Conservation (phyloP, 164 flowering plant genomes). For the Chloranthus sessilifolius region DNA sequence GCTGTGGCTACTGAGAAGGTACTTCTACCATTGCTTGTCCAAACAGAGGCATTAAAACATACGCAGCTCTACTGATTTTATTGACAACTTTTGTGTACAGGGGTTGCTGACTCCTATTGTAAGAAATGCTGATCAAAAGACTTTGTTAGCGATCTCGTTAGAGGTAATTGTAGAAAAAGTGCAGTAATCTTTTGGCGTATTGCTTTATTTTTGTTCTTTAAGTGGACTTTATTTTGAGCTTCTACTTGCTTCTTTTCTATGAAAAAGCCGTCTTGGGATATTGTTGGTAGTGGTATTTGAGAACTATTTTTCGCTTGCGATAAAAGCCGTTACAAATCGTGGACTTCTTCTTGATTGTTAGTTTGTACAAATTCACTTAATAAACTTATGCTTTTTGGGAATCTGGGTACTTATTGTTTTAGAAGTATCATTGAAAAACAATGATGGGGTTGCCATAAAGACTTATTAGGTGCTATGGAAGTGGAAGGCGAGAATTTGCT, state of each 20-base stretch:
- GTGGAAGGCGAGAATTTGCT: no score
- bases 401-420: no score
- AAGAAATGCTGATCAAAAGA: constrained; percentile 90
- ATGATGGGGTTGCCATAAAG: no score
- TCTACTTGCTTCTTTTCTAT: background rate
- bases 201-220: background rate
- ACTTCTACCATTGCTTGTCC: constrained; percentile 3
- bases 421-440: no score
- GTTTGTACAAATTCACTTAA: no score
- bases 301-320: background rate
- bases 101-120: constrained; percentile 99
- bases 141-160: constrained; percentile 69
- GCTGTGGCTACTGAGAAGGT: constrained; percentile 99
- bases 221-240: background rate
- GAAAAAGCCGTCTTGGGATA: background rate
- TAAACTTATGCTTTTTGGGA: no score
- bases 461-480: no score
- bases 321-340: no score
- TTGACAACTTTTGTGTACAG: constrained; percentile 30
- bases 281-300: background rate
- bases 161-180: constrained; percentile 49
- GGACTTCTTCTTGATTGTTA: no score
- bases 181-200: background rate
- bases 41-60: constrained; percentile 3
- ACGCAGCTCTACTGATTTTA: background rate